Base-by-base conservation (phyloP, 1,139 yeast species). In the Williopsis jadinii region DNA sequence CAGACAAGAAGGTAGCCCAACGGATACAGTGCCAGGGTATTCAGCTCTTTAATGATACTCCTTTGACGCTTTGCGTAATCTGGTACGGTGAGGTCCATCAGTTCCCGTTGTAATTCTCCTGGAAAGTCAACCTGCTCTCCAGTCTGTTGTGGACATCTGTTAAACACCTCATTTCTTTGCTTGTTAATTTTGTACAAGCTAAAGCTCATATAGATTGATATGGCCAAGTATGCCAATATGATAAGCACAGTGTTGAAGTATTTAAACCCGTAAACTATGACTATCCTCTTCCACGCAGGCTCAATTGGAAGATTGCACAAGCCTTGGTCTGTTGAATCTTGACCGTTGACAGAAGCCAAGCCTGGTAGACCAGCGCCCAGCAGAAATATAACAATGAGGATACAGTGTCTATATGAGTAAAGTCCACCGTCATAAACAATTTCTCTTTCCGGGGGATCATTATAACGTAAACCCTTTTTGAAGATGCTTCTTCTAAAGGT, bases 361-460 rank as follows among this genome's bases (percentile, higher is more conserved):
- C 42, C 46, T 3, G 54, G 34, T 9, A 39, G 15, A 2, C 41
- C 8, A 1, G 44, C 12, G 0, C 46, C 46, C 11, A 27, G 11
- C 2, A 31, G 2, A 13, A 37, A 8, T 3, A 39, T 34, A 3
- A 39, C 5, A 2, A 35, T 32, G 13, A 36, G 11, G 27, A 19
- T 14, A 9, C 30, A 8, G 39, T 40, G 32, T 26, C 52, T 35
- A n/a, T 34, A 31, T 5, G 44, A 38, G 36, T 41, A 53, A 6
- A 52, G 28, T 9, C 56, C 57, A 30, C 57, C 57, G 42, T 53
- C 57, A 24, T 46, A 45, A 9, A 41, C 38, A n/a, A 27, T 27
- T 15, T 40, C 36, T 8, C 30, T 19, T 29, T 31, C 36, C 12
- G 40, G 41, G n/a, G 28, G 42, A 35, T 29, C 40, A 24, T 28